These are phyloP conservation scores for Aspergillus neotritici DNA, from an alignment of 2,329 filamentous ascomycete genomes.

Conservation along the genomic window DNA sequence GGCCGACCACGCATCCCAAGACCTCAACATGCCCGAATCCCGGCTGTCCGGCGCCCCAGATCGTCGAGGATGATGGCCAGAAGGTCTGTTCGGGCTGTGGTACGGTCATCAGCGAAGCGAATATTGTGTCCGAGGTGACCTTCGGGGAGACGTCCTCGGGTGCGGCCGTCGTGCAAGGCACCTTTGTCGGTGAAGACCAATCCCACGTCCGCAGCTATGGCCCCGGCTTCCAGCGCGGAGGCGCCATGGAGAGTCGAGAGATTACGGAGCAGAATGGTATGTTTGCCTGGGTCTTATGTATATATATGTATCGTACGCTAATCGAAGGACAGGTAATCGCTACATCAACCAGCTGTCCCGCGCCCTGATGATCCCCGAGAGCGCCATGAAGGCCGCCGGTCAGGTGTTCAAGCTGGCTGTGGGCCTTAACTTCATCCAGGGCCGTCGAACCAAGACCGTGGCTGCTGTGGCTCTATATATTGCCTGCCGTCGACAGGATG, in stretches of 20 bases:
- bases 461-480: constrained; percentile 88
- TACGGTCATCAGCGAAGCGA: constrained; percentile 73
- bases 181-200: constrained; percentile 78
- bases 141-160: constrained; percentile 85
- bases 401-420: constrained; percentile 73
- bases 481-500: constrained; percentile 71
- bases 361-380: constrained; percentile 48
- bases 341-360: constrained; percentile 40
- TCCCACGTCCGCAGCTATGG: constrained; percentile 63
- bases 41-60: constrained; percentile 41
- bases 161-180: constrained; percentile 85
- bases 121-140: constrained; percentile 85
- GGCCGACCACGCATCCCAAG: constrained; percentile 34
- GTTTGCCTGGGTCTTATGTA: neutral
- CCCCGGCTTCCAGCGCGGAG: constrained; percentile 42
- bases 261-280: constrained; percentile 42
- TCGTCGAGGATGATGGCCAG: constrained; percentile 43
- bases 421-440: constrained; percentile 73
- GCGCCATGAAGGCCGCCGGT: constrained; percentile 59
- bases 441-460: constrained; percentile 76
- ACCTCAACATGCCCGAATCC: constrained; percentile 42
- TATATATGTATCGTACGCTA: neutral
- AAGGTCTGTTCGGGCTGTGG: constrained; percentile 75
- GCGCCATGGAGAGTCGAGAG: constrained; percentile 47
- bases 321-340: constrained; percentile 29